Conservation (phyloP, 352 stramenopile species). For the Globisporangium apiculatum region DNA sequence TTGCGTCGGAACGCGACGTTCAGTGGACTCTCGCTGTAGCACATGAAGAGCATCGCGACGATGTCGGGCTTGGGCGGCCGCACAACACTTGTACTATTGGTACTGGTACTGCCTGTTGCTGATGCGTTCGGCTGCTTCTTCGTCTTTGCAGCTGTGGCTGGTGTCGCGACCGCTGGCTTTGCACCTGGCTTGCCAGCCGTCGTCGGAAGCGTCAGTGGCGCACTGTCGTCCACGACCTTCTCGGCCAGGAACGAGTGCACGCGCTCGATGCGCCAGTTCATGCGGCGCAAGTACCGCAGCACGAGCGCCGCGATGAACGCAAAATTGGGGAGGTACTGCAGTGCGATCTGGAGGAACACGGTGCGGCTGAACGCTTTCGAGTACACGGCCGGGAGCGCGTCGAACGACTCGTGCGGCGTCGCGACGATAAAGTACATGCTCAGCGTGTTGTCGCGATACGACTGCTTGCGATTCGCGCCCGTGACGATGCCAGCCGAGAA, state of each 20-base stretch:
- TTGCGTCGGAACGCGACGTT: slow-evolving; percentile 72
- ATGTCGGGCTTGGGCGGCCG: slow-evolving; percentile 36
- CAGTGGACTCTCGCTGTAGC: slow-evolving; percentile 50
- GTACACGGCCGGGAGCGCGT: slow-evolving; percentile 46
- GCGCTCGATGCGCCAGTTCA: slow-evolving; percentile 79
- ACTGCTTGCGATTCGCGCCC: slow-evolving; percentile 46
- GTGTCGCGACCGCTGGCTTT: background rate
- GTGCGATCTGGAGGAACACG: slow-evolving; percentile 43
- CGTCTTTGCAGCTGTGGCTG: slow-evolving; percentile 13
- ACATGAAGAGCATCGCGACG: slow-evolving; percentile 71
- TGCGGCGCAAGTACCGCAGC: slow-evolving; percentile 49
- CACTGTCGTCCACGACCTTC: slow-evolving; percentile 29
- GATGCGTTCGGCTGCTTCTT: background rate
- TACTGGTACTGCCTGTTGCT: no score
- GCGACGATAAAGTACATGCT: slow-evolving; percentile 85
- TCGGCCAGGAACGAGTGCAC: slow-evolving; percentile 71
- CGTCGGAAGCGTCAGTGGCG: background rate
- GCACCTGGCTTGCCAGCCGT: background rate
- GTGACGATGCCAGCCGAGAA: slow-evolving; percentile 47
- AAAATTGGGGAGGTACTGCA: slow-evolving; percentile 49
- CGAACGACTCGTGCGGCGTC: slow-evolving; percentile 48
- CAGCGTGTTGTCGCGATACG: slow-evolving; percentile 49
- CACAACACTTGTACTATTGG: background rate
- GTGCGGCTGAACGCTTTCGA: slow-evolving; percentile 77
- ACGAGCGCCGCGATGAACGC: slow-evolving; percentile 38